A percentile compares a stretch with the other conserved stretches of the same genome.
phyloP scores from a whole-genome alignment of 192 early-diverging fungal species.

The Martensiomyces pterosporus region DNA sequence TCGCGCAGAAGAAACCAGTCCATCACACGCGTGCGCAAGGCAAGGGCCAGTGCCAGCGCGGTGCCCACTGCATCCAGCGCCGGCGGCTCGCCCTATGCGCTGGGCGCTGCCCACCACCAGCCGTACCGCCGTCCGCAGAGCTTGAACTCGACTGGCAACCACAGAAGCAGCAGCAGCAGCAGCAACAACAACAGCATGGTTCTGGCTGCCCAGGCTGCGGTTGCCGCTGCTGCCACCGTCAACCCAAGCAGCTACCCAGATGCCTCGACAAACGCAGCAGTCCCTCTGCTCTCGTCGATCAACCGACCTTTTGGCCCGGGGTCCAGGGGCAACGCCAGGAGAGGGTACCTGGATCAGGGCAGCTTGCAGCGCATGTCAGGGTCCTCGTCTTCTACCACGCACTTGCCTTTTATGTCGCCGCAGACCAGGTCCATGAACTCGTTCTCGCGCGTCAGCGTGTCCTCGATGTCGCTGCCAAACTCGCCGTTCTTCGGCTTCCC shows the following conservation, averaged over 20 bases:
- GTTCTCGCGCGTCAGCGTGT: slow-evolving; percentile 20
- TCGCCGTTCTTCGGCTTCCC: slow-evolving; percentile 33
- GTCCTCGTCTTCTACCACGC: too few relatives aligned
- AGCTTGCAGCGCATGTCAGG: not conserved
- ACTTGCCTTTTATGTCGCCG: slow-evolving; percentile 33
- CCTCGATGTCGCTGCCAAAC: slow-evolving; percentile 44
- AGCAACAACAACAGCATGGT: slow-evolving; percentile 2
- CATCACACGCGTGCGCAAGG: slow-evolving; percentile 9
- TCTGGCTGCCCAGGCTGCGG: not conserved
- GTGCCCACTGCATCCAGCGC: slow-evolving; percentile 1
- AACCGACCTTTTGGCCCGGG: too few relatives aligned
- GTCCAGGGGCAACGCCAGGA: too few relatives aligned
- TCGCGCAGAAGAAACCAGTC: slow-evolving; percentile 5
- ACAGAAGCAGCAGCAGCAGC: slow-evolving; percentile 4
- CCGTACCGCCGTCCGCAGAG: slow-evolving; percentile 33
- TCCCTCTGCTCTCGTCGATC: too few relatives aligned
- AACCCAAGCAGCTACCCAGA: too few relatives aligned
- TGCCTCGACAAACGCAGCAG: too few relatives aligned
- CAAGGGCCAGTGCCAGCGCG: slow-evolving; percentile 21
- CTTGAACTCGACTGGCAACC: not conserved
- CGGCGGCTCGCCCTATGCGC: slow-evolving; percentile 10
- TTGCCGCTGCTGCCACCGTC: not conserved
- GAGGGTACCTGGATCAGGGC: too few relatives aligned
- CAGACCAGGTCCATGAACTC: slow-evolving; percentile 14
- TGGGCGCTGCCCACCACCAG: not conserved